Base-by-base conservation (phyloP, 352 stramenopile genomes). In the Globisporangium heterothallicum region DNA sequence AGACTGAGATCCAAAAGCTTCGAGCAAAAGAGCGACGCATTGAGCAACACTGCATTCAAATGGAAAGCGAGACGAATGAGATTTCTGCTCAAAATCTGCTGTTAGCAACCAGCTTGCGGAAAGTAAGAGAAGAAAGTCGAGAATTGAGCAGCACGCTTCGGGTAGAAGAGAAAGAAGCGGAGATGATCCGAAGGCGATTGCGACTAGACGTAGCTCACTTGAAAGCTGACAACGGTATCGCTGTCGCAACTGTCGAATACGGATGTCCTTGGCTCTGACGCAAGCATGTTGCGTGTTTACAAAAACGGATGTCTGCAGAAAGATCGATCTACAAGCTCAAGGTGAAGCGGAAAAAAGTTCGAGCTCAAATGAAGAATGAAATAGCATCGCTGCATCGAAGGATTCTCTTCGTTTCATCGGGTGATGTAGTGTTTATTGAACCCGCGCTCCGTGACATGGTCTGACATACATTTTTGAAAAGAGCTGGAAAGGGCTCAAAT, bases 401-500 rank as follows among this genome's bases (percentile, higher is more conserved):
- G 8, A 71, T 78, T 19, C 41, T 49, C 9, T 76, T 74, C 25
- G 53, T 78, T 24, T 60, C 49, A 9, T 66, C 57, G 35, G 70
- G 72, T 78, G 63, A 53, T 22, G 40, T 18, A 7, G 5, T 21
- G 18, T 16, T 29, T 16, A 22, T 0, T 27, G 5, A 5, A 19
- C 2, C 3, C 25, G 7, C 12, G 3, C 27, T n/a, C 21, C 8
- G 24, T 34, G 26, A 40, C n/a, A n/a, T n/a, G n/a, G n/a, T 54
- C 27, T 55, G 18, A 58, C n/a, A 38, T 1, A 16, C 8, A 2
- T 48, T 43, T 8, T 12, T 22, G 4, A 49, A 51, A 30, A 80
- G 70, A 80, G 49, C 53, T 80, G 8, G 70, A 80, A 55, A 63
- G 57, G 49, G 45, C 48, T 42, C 70, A 77, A 25, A 80, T 80